Conservation (phyloP, 1,284 basidiomycete genomes). For the Ceratobasidium sp. region DNA sequence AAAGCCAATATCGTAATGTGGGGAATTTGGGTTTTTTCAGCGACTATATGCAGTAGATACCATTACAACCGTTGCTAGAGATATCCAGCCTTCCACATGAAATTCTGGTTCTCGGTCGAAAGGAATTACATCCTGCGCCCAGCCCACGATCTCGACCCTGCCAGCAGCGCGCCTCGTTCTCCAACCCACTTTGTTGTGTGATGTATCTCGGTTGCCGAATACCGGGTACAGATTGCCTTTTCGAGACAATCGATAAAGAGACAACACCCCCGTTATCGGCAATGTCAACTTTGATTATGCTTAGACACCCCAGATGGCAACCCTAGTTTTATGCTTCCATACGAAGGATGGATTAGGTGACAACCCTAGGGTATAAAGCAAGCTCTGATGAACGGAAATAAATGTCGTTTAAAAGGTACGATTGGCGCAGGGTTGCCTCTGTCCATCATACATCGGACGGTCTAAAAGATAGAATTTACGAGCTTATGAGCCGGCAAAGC, state of each 20-base stretch:
- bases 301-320: no score
- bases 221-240: conserved; percentile 5
- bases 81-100: not conserved
- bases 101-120: not conserved
- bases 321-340: no score
- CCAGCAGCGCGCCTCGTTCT: not conserved
- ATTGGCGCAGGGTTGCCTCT: no score
- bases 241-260: conserved; percentile 8
- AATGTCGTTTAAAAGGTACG: no score
- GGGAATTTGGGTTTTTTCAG: not conserved
- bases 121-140: not conserved
- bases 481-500: no score
- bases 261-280: conserved; percentile 1
- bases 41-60: not conserved
- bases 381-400: no score
- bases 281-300: not conserved
- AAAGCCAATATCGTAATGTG: not conserved
- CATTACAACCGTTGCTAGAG: conserved; percentile 11
- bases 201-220: conserved; percentile 11
- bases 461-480: no score
- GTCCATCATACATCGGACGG: no score
- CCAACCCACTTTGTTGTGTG: not conserved
- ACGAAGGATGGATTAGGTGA: no score
- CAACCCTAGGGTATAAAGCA: no score
- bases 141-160: conserved; percentile 13